Base-by-base conservation (phyloP, 2,329 filamentous ascomycete species). In the Aspergillus pseudoterreus region DNA sequence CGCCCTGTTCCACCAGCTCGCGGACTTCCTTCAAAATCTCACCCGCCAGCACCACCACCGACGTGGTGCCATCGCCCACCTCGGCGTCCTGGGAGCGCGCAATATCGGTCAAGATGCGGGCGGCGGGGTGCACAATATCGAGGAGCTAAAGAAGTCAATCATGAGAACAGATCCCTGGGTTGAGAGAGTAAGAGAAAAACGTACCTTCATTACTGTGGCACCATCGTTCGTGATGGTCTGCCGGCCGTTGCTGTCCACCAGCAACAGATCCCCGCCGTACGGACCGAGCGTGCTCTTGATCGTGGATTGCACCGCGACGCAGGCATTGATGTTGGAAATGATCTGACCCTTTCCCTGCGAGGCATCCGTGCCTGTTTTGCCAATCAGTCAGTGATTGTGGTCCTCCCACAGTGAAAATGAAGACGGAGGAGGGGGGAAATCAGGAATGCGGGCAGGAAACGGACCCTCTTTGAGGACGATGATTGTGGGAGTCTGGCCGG, bases 141-240 rank as follows among this genome's bases (percentile, higher is more conserved):
- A 99, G 88, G 50, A 99, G 88, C 90, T 94, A 8, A 30, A 22
- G 4, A 4, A 30, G 1, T 30, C 27, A 8, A 30, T 10, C 27
- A 9, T 30, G 27, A 30, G 27, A 30, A 30, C 27, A 11, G 1
- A 30, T 10, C 8, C 9, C 27, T 9, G 27, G 27, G 11, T 9
- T 8, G 27, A 30, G 10, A 3, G 27, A 11, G 4, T 22, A 22
- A 2, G 27, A 30, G 27, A 30, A 2, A 47, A n/a, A 55, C 74
- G 63, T 72, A 90, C 89, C 86, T 96, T 97, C 94, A 99, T 99
- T 56, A 97, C 94, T 46, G 94, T 99, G 45, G 94, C 94, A 69
- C 94, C 94, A 78, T 99, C 94, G 76, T 99, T 99, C 64, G 94
- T 99, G 71, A 99, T 97, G 50, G 94, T 99, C 78, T 96, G 91